phyloP scores from a whole-genome alignment of 164 flowering plant genomes.

The Vitis rotundifolia region DNA sequence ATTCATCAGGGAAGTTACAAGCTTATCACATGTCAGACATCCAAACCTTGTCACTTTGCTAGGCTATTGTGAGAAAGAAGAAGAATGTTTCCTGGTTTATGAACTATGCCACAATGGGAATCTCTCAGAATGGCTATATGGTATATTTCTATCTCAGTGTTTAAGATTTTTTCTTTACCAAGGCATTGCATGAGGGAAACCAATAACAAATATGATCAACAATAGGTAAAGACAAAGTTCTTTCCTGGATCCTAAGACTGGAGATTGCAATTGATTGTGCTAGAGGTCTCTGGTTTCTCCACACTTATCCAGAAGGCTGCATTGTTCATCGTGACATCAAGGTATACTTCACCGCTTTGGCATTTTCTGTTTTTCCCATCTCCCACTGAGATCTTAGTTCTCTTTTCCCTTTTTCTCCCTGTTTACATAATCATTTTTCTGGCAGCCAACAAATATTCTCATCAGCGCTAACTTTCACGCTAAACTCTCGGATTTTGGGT shows the following conservation, averaged over 20 bases:
- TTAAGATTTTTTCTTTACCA: neutral
- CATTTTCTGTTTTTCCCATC: neutral
- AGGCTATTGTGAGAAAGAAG: constrained; percentile 59
- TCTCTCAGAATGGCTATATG: constrained; percentile 71
- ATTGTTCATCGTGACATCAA: constrained; percentile 69
- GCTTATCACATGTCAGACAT: constrained; percentile 66
- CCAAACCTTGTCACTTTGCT: constrained; percentile 65
- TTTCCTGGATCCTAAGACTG: constrained; percentile 67
- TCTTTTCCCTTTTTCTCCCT: neutral
- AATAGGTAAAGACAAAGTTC: constrained; percentile 51
- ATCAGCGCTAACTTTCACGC: constrained; percentile 48
- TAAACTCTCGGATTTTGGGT: constrained; percentile 66
- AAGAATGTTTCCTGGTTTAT: constrained; percentile 66
- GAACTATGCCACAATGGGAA: constrained; percentile 68
- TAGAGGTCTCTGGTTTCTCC: constrained; percentile 66
- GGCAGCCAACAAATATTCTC: constrained; percentile 76
- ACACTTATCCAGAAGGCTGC: constrained; percentile 62
- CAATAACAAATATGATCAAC: neutral
- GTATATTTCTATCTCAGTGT: constrained; percentile 24
- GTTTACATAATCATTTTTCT: neutral
- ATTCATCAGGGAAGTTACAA: constrained; percentile 68
- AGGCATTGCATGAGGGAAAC: neutral
- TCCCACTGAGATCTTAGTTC: neutral
- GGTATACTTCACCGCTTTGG: constrained; percentile 24
- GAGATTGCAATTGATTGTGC: constrained; percentile 66